These are phyloP conservation scores for Cudoniella acicularis DNA, from an alignment of 495 filamentous ascomycete species.

Conservation along the genomic window DNA sequence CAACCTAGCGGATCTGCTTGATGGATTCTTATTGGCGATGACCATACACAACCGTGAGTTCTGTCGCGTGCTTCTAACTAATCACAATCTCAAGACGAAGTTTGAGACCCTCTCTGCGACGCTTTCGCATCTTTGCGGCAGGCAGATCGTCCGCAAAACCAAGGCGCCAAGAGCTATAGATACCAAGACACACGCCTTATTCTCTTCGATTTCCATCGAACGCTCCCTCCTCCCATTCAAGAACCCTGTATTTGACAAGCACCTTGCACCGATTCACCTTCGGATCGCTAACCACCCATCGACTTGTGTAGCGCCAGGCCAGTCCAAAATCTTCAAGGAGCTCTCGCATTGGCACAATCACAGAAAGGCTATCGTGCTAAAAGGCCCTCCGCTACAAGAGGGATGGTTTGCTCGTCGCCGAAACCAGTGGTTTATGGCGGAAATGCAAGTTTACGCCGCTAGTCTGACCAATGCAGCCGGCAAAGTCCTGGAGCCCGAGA, in stretches of 20 bases:
- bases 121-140: too few species aligned
- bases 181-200: too few species aligned
- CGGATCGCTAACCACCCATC: constrained; percentile 36
- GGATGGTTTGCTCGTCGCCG: too few species aligned
- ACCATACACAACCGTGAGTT: too few species aligned
- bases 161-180: too few species aligned
- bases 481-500: constrained; percentile 59
- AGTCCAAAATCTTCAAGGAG: constrained; percentile 50
- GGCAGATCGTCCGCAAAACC: too few species aligned
- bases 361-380: constrained; percentile 45
- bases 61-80: too few species aligned
- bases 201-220: constrained; percentile 3
- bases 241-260: constrained; percentile 54
- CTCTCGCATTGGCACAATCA: constrained; percentile 63
- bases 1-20: too few species aligned
- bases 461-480: constrained; percentile 64
- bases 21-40: too few species aligned
- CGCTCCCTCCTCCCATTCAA: constrained; percentile 53
- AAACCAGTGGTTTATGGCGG: constrained; percentile 55
- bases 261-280: constrained; percentile 50
- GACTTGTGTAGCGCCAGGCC: constrained; percentile 14
- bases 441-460: constrained; percentile 64
- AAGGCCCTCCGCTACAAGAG: constrained; percentile 24
- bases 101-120: too few species aligned
- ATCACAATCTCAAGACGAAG: too few species aligned